Evolutionary conservation across 2,329 filamentous ascomycete genomes (phyloP), one percentile per base, ranked within the genome.

Genomic region (Calonectria naviculata): DNA sequence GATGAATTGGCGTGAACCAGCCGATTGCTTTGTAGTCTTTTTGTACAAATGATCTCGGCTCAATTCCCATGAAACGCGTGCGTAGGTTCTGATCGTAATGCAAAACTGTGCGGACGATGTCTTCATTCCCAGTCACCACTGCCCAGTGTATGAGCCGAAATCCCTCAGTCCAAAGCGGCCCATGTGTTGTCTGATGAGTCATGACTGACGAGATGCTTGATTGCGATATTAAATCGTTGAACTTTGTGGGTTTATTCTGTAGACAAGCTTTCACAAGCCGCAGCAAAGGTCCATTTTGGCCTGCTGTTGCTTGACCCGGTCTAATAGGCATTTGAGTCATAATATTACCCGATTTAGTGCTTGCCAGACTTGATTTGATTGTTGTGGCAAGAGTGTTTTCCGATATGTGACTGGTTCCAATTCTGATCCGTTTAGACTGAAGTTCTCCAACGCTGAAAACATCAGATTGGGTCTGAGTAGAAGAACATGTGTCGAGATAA

Each of bases 61-160:
- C 12, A 21, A 17, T 17, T 17, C 10, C 19, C 24, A n/a, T 26
- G 10, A 34, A 15, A 24, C 41, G 26, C 8, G 58, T 46, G 3
- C 9, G 19, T 0, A 24, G 8, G 3, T 26, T 34, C 7, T n/a
- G 29, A 46, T 46, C 58, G 26, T 31, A 44, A 6, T 29, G 13
- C 15, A 62, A 21, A 21, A 47, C n/a, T 12, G 24, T 10, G 21
- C 41, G 58, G 8, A 62, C 41, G 19, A 62, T 24, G 8, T 34
- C 21, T 34, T 42, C 26, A 10, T 47, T n/a, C 9, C 58, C 58
- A 3, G 26, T 44, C 1, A 24, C 41, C 13, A 62, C 41, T 3
- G 58, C 58, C 58, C 58, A 62, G 19, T 62, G 58, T 9, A 62
- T 62, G 26, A 47, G 58, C 9, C n/a, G 41, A 17, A 62, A 62